Evolutionary conservation across 352 stramenopile genomes (phyloP), one percentile per base, ranked within the genome.

Genomic region (Phytophthora sp.): DNA sequence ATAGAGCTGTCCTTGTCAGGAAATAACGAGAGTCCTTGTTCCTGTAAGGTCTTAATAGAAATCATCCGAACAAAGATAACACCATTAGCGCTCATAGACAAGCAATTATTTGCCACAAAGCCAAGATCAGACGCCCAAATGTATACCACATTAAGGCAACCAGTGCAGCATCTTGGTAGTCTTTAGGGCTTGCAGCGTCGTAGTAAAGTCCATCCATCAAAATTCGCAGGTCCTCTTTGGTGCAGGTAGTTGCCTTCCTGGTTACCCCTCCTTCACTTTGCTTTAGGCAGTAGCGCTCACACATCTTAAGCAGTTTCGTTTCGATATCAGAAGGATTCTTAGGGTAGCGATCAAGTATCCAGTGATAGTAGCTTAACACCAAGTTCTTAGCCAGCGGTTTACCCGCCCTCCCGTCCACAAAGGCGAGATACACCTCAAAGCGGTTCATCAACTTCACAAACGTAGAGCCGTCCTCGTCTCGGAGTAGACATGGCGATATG

Each of bases 161-260:
- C 8, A 69, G 18, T 3, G 50, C 56, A 5, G 65, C 60, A 18
- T 77, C 65, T 36, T 77, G 59, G n/a, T 77, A 69, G 20, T 71
- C 50, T 0, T 45, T 53, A 4, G 26, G 6, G 1, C 18, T 58
- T 9, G 16, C 20, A 1, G 57, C 39, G 15, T 56, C 27, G 12
- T 39, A 66, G 38, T 66, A 59, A 4, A 53, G 9, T n/a, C 57
- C 57, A 24, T 59, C 46, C 57, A 73, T 57, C 7, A 68, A 20
- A 54, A 60, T 47, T 5, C 46, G 8, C 0, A 66, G 46, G 15
- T 69, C 59, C 1, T 69, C 45, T 33, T 69, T 69, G 3, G 39
- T 58, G 21, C 59, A 69, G 0, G 52, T 41, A 23, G 54, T 59
- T 3, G 60, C 59, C 44, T 63, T 74, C 15, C 63, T 67, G n/a